Evolutionary conservation across 2,329 filamentous ascomycete genomes (phyloP).

Genomic region (Verruconis gallopava): DNA sequence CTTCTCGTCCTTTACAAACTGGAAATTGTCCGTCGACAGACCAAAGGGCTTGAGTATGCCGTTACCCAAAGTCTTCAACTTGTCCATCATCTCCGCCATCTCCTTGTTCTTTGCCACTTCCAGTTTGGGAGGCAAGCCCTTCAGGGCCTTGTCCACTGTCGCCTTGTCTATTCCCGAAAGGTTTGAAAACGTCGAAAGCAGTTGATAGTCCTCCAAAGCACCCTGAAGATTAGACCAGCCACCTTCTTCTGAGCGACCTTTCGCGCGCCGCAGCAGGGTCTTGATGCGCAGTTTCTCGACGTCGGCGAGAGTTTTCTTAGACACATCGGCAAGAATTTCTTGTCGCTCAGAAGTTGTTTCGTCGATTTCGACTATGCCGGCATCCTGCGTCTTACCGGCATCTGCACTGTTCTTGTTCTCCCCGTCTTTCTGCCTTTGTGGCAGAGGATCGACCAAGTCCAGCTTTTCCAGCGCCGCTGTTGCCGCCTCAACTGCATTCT

Average conservation of each 20-base stretch:
- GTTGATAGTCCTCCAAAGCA: constrained; percentile 64
- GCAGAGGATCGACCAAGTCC: constrained; percentile 44
- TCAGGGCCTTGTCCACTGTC: constrained; percentile 54
- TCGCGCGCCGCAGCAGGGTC: constrained; percentile 65
- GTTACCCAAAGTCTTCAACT: constrained; percentile 85
- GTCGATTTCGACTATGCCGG: constrained; percentile 38
- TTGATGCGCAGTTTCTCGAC: constrained; percentile 70
- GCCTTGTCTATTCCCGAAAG: constrained; percentile 53
- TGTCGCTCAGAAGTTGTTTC: constrained; percentile 30
- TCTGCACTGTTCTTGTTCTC: constrained; percentile 15
- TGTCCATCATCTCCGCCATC: constrained; percentile 95
- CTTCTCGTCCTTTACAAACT: constrained; percentile 82
- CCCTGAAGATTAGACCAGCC: constrained; percentile 72
- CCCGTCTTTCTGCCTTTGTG: constrained; percentile 12
- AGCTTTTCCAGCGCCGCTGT: constrained; percentile 60
- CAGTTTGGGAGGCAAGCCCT: constrained; percentile 51
- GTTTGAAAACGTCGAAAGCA: constrained; percentile 44
- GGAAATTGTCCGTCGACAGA: constrained; percentile 84
- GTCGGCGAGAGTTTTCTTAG: constrained; percentile 39
- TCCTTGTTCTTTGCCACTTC: constrained; percentile 75
- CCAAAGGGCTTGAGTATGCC: constrained; percentile 88
- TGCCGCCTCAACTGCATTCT: constrained; percentile 63
- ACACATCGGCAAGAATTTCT: constrained; percentile 26
- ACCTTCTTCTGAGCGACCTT: constrained; percentile 55
- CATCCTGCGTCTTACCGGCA: constrained; percentile 19